phyloP scores from a whole-genome alignment of 2,329 filamentous ascomycete genomes.

The Fusarium newnesense region DNA sequence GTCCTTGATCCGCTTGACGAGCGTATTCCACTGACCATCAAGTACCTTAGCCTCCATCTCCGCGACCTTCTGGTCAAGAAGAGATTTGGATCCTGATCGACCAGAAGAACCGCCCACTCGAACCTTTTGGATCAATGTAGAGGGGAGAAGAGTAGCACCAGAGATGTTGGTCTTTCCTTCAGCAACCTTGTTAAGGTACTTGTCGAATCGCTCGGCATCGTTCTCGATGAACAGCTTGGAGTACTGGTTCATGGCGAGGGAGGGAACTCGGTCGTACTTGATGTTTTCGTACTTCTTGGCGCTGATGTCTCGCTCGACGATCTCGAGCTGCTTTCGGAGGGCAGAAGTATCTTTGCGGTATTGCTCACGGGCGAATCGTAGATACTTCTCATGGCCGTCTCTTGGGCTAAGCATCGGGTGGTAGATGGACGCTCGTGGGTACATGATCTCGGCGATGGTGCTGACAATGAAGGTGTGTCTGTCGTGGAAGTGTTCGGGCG shows the following conservation, averaged over 20 bases:
- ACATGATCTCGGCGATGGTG: slow-evolving; percentile 66
- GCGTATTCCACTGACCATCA: slow-evolving; percentile 65
- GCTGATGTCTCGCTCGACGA: slow-evolving; percentile 64
- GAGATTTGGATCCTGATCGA: background rate
- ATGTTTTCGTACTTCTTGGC: slow-evolving; percentile 60
- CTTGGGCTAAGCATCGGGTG: slow-evolving; percentile 46
- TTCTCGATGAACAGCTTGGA: slow-evolving; percentile 59
- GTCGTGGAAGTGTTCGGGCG: slow-evolving; percentile 65
- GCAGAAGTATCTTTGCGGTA: slow-evolving; percentile 63
- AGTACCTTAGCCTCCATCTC: slow-evolving; percentile 51
- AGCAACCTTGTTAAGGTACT: slow-evolving; percentile 61
- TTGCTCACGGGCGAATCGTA: slow-evolving; percentile 63
- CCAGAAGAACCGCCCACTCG: background rate
- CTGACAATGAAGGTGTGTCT: slow-evolving; percentile 66
- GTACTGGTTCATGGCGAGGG: slow-evolving; percentile 66
- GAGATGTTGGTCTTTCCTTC: slow-evolving; percentile 62
- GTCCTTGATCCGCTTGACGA: slow-evolving; percentile 67
- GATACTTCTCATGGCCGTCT: slow-evolving; percentile 59
- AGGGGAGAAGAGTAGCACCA: slow-evolving; percentile 65
- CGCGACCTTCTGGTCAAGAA: slow-evolving; percentile 45
- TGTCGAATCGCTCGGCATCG: slow-evolving; percentile 60
- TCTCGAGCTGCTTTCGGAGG: slow-evolving; percentile 62
- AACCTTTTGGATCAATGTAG: slow-evolving; percentile 54
- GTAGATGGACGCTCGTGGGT: slow-evolving; percentile 49
- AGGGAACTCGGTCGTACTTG: slow-evolving; percentile 67